These are phyloP conservation scores for Tetrastigma voinierianum DNA, from an alignment of 164 flowering plant species.

Conservation along the genomic window DNA sequence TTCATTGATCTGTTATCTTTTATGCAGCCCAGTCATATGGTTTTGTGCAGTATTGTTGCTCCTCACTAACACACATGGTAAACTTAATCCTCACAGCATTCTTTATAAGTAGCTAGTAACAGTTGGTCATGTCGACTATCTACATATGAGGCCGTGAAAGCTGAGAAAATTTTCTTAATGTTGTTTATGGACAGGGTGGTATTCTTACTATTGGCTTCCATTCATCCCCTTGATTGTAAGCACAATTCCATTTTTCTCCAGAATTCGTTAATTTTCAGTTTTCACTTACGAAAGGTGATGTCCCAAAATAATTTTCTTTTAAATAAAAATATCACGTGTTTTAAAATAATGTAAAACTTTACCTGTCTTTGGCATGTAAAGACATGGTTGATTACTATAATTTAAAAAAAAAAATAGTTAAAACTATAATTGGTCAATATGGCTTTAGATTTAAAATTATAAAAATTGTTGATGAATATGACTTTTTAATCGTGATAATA, in stretches of 20 bases:
- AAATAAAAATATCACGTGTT: too few species aligned
- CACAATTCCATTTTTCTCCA: not conserved
- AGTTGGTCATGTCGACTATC: not conserved
- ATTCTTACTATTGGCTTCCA: conserved; percentile 50
- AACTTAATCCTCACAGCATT: not conserved
- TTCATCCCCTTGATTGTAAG: conserved; percentile 56
- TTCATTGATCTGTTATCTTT: not conserved
- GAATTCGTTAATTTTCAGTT: not conserved
- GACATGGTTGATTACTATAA: too few species aligned
- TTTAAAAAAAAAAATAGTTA: too few species aligned
- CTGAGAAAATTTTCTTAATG: not conserved
- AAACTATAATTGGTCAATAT: too few species aligned
- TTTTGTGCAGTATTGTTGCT: conserved; percentile 41
- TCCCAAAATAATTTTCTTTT: too few species aligned
- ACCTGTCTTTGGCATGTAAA: too few species aligned
- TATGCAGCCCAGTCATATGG: conserved; percentile 55
- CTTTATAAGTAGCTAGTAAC: not conserved
- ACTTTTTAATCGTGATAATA: too few species aligned
- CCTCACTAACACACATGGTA: conserved; percentile 50
- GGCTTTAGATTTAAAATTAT: too few species aligned
- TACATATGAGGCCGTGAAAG: too few species aligned
- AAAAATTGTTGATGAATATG: too few species aligned
- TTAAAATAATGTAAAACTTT: too few species aligned
- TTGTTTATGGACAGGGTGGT: conserved; percentile 37
- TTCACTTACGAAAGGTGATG: too few species aligned